A percentile compares a stretch with the other conserved stretches of the same genome.
phyloP scores from a whole-genome alignment of 75 land plant species.

The Cupressus sempervirens region DNA sequence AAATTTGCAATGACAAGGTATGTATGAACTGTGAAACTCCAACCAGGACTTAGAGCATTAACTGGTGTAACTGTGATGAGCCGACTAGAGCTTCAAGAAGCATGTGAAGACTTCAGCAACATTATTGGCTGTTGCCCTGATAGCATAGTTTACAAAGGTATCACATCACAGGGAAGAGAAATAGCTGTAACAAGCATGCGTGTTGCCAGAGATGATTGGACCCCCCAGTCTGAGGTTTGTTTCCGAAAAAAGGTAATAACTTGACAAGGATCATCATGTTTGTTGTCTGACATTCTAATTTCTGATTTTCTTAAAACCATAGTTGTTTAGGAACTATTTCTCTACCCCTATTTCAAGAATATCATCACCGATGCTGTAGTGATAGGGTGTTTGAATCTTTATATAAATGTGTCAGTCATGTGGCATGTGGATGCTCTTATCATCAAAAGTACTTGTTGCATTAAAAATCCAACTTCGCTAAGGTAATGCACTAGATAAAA shows the following conservation, averaged over 20 bases:
- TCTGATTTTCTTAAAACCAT: not conserved
- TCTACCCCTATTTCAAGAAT: not conserved
- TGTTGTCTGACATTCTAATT: not conserved
- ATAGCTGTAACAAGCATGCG: constrained; percentile 85
- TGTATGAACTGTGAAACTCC: not conserved
- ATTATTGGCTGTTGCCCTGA: constrained; percentile 85
- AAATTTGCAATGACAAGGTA: not conserved
- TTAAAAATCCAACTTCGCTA: not conserved
- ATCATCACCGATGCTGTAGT: not conserved
- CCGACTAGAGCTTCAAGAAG: constrained; percentile 75
- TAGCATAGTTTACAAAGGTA: constrained; percentile 84
- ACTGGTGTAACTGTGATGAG: constrained; percentile 31
- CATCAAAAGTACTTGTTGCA: not conserved
- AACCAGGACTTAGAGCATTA: not conserved
- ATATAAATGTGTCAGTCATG: too few species aligned
- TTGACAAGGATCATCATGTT: not conserved
- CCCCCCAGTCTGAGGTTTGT: constrained; percentile 55
- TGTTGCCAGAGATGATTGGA: constrained; percentile 65
- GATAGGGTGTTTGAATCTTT: not conserved
- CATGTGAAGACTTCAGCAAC: constrained; percentile 99
- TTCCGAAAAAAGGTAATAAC: constrained; percentile 69
- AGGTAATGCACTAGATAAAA: not conserved
- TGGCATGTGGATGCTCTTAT: not conserved
- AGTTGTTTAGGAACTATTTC: not conserved
- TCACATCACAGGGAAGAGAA: constrained; percentile 71